Base-by-base conservation (phyloP, 2,329 filamentous ascomycete genomes). In the Harringtonia aguacate region DNA sequence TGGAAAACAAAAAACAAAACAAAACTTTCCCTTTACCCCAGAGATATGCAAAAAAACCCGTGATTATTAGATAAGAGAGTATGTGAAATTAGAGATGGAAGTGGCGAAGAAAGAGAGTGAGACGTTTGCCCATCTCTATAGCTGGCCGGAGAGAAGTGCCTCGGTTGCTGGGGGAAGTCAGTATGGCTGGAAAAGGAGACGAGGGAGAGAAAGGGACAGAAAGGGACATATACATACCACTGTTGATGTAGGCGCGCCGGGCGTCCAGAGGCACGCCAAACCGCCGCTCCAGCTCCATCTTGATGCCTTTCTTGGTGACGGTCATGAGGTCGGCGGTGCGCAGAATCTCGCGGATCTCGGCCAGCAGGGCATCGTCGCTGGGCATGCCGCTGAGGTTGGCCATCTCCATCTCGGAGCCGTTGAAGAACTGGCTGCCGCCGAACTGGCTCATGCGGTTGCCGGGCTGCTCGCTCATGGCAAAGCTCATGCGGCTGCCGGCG, bases 251-350 rank as follows among this genome's bases (percentile, higher is more conserved):
- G 46, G 86, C 79, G 64, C 89, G 83, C 74, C 86, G 94, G 43
- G 80, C 72, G 60, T 97, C 89, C 47, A 98, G 74, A 47, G 81
- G 77, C 50, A 94, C 81, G 49, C 85, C 86, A 58, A 98, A 98
- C 50, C 89, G 77, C 57, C 80, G 79, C 72, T 98, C 92, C 46
- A 98, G 68, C 68, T 98, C 92, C 53, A 77, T 67, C 74, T 97
- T 97, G 65, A 98, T 85, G 55, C 85, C 87, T 78, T 98, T 98
- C 79, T 98, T 98, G 52, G 92, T 98, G 36, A 98, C 86, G 5
- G 79, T 89, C 92, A 98, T 98, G 58, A 98, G 68, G 65, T 98
- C 92, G 2, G 88, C 89, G 13, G 84, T 94, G 54, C 81, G 77
- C 49, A 98, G 69, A 50, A 98, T 95, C 58, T 95, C 88, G 41